phyloP scores from a whole-genome alignment of 1,284 basidiomycete genomes.

The Cutaneotrichosporon daszewskae region DNA sequence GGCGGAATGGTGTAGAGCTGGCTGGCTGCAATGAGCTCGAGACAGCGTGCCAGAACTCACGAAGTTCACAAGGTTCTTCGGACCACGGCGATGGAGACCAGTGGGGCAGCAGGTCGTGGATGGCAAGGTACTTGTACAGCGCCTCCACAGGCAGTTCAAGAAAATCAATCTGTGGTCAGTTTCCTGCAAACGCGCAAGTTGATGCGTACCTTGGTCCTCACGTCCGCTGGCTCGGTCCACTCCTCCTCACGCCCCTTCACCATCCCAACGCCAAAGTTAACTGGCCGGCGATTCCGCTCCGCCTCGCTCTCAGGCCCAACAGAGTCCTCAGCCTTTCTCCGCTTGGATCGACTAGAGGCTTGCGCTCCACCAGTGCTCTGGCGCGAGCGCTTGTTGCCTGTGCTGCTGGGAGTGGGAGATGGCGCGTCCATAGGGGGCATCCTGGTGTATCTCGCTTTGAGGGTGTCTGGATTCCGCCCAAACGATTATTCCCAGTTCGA shows the following conservation, averaged over 20 bases:
- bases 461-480: too few relatives aligned
- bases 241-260: slow-evolving; percentile 36
- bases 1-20: slow-evolving; percentile 31
- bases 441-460: too few relatives aligned
- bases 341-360: slow-evolving; percentile 21
- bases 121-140: slow-evolving; percentile 39
- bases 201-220: slow-evolving; percentile 36
- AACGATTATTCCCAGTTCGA: too few relatives aligned
- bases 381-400: slow-evolving; percentile 18
- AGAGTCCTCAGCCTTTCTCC: slow-evolving; percentile 32
- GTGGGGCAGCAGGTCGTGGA: slow-evolving; percentile 38
- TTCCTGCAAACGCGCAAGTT: not conserved
- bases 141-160: slow-evolving; percentile 38
- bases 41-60: slow-evolving; percentile 18
- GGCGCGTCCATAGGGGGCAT: slow-evolving; percentile 14
- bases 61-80: slow-evolving; percentile 39
- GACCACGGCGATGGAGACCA: slow-evolving; percentile 44
- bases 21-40: slow-evolving; percentile 21
- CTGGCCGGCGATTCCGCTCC: slow-evolving; percentile 1
- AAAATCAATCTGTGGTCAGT: slow-evolving; percentile 37
- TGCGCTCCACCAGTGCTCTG: not conserved
- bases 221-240: slow-evolving; percentile 33
- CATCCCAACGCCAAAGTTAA: slow-evolving; percentile 20
- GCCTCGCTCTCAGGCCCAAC: slow-evolving; percentile 14
- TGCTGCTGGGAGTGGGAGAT: slow-evolving; percentile 18